Evolutionary conservation across 352 stramenopile genomes (phyloP).

Genomic region (Globisporangium solare): DNA sequence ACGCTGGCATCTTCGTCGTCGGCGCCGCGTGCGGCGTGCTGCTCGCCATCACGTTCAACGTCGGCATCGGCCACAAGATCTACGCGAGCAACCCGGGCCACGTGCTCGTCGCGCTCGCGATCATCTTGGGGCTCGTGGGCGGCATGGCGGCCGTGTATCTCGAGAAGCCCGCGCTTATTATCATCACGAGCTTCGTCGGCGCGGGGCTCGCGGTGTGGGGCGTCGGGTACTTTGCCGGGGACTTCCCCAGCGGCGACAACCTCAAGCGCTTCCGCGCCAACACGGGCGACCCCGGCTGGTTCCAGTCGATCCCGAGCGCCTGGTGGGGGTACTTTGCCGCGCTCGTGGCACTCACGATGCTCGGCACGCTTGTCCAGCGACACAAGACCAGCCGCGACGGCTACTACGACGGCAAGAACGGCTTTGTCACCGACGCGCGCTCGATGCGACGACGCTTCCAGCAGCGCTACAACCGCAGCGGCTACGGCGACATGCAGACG

Average conservation of each 20-base stretch:
- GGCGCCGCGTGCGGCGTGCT: constrained; percentile 52
- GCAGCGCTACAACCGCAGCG: neutral
- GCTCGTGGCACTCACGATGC: constrained; percentile 33
- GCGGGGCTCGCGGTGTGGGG: constrained; percentile 44
- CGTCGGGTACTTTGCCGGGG: constrained; percentile 56
- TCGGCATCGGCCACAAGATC: constrained; percentile 46
- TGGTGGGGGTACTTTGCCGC: constrained; percentile 66
- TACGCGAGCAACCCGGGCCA: constrained; percentile 45
- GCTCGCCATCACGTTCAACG: constrained; percentile 55
- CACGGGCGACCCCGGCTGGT: constrained; percentile 22
- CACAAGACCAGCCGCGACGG: constrained; percentile 31
- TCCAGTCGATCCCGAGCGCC: constrained; percentile 35
- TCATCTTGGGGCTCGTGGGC: constrained; percentile 38
- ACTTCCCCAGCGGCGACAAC: constrained; percentile 52
- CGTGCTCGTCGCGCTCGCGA: constrained; percentile 44
- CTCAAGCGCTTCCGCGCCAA: constrained; percentile 30
- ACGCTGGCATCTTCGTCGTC: constrained; percentile 45
- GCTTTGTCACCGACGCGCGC: constrained; percentile 6
- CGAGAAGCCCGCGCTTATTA: constrained; percentile 50
- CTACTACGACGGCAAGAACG: constrained; percentile 15
- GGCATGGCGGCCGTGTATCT: constrained; percentile 44
- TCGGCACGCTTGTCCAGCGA: constrained; percentile 50
- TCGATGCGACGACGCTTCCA: neutral
- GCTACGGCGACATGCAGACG: constrained; percentile 8
- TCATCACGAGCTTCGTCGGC: constrained; percentile 42